These are phyloP conservation scores for Tilletia horrida DNA, from an alignment of 1,284 basidiomycete genomes.

Conservation along the genomic window DNA sequence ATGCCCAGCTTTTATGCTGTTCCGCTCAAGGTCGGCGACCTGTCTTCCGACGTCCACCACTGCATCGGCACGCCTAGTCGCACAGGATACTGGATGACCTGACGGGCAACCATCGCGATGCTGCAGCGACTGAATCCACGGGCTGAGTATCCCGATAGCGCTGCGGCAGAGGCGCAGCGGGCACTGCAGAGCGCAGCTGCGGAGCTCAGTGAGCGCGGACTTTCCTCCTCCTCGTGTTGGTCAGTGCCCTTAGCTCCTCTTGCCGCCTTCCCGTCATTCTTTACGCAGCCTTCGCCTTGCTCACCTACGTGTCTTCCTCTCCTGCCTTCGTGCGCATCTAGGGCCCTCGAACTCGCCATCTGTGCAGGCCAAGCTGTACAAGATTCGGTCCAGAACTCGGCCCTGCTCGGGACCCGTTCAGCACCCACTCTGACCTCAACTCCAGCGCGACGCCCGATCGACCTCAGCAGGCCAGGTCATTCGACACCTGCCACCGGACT, in stretches of 20 bases:
- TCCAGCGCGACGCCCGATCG: slow-evolving; percentile 16
- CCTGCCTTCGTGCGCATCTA: slow-evolving; percentile 3
- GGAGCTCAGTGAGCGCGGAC: slow-evolving; percentile 15
- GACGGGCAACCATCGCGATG: neutral
- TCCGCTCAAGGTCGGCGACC: too few relatives aligned
- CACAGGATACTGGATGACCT: too few relatives aligned
- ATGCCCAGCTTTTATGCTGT: too few relatives aligned
- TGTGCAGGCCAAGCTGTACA: slow-evolving; percentile 26
- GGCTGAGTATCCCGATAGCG: neutral
- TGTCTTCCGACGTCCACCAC: neutral
- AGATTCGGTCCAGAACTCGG: neutral
- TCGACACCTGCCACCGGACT: slow-evolving; percentile 29
- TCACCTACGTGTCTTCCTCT: neutral
- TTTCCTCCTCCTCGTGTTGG: neutral
- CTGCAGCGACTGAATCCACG: neutral
- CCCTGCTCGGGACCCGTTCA: neutral
- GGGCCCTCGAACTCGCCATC: slow-evolving; percentile 43
- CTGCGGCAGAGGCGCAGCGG: neutral
- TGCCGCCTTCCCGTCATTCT: too few relatives aligned
- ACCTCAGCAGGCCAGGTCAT: slow-evolving; percentile 20
- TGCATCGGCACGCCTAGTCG: too few relatives aligned
- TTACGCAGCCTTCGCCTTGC: neutral
- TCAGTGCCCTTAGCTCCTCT: too few relatives aligned
- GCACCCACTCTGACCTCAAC: neutral
- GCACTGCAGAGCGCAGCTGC: neutral